Evolutionary conservation across 495 filamentous ascomycete species (phyloP), one percentile per base, ranked within the genome.

Genomic region (Penicillium dipodomyicola): DNA sequence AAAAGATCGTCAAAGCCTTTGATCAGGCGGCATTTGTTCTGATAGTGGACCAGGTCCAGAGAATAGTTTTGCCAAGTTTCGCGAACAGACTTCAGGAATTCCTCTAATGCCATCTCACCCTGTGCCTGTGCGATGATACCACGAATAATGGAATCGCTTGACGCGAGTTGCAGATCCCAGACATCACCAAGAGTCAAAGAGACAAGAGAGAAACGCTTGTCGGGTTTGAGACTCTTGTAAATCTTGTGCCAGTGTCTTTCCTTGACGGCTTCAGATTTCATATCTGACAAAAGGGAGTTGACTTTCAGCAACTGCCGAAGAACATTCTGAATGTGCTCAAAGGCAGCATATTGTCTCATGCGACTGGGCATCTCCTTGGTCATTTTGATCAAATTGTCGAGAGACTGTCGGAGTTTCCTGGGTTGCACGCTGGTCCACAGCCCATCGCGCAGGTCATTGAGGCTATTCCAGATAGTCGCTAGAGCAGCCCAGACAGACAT

Each of bases 331-430:
- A 97, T 89, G 64, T 99, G 92, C 71, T 97, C 94, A 69, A 99
- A 99, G 12, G 94, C 95, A 59, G 94, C 94, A 71, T 99, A 99
- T 65, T 99, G 94, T 46, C 94, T 86, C 95, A 97, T 99, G 43
- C 94, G 86, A 71, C 90, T 96, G 0, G 94, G 94, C 94, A 99
- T 99, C 57, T 97, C 92, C 76, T 96, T 99, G 45, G 92, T 96
- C 87, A 96, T 94, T 75, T 96, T 96, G 67, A 97, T 89, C 29
- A 97, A 80, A 35, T 85, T 84, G 65, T 99, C 94, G 47, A 99
- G 84, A 15, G 90, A 87, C 55, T 89, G 82, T 29, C 95, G 83
- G 57, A 97, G 82, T 72, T 97, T 97, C 43, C 94, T 81, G 2
- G 94, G 91, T 64, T 96, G 89, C 2, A 97, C 87, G 67, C 88